Evolutionary conservation across 2,329 filamentous ascomycete genomes (phyloP).

Genomic region (Trichophyton benhamiae): DNA sequence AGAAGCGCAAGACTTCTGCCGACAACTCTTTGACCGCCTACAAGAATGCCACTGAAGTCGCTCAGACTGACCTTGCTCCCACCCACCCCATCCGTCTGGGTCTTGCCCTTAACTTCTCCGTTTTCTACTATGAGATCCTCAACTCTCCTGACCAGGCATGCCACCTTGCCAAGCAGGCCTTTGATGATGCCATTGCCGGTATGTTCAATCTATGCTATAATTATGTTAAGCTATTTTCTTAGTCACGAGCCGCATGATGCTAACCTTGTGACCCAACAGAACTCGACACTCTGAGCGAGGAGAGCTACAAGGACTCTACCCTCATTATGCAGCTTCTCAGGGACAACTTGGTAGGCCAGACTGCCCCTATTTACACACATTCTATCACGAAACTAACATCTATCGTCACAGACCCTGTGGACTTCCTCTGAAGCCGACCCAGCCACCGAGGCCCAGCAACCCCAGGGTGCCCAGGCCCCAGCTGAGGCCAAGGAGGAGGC

Average conservation of each 20-base stretch:
- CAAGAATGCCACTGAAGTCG: slow-evolving; percentile 86
- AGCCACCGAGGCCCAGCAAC: slow-evolving; percentile 39
- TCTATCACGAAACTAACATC: slow-evolving; percentile 20
- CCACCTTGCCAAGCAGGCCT: slow-evolving; percentile 92
- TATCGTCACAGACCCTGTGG: slow-evolving; percentile 69
- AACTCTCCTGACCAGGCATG: slow-evolving; percentile 97
- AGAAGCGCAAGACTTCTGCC: slow-evolving; percentile 89
- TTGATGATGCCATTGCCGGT: slow-evolving; percentile 90
- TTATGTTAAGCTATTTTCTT: not conserved
- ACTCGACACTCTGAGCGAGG: slow-evolving; percentile 91
- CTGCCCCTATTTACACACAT: not conserved
- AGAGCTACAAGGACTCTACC: slow-evolving; percentile 98
- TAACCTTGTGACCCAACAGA: slow-evolving; percentile 41
- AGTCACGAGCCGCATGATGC: not conserved
- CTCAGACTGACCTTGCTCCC: slow-evolving; percentile 75
- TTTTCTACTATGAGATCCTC: slow-evolving; percentile 99
- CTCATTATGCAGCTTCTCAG: slow-evolving; percentile 98
- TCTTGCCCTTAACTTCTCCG: slow-evolving; percentile 89
- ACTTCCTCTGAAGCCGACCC: slow-evolving; percentile 96
- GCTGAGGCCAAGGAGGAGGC: slow-evolving; percentile 33
- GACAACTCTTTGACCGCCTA: slow-evolving; percentile 93
- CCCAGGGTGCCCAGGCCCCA: slow-evolving; percentile 14
- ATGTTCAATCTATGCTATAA: slow-evolving; percentile 17
- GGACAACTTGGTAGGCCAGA: slow-evolving; percentile 68
- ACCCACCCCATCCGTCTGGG: slow-evolving; percentile 90